A percentile compares a stretch with the other conserved stretches of the same genome.
Evolutionary conservation across 2,329 filamentous ascomycete species (phyloP).

Genomic region (Aureobasidium musti): DNA sequence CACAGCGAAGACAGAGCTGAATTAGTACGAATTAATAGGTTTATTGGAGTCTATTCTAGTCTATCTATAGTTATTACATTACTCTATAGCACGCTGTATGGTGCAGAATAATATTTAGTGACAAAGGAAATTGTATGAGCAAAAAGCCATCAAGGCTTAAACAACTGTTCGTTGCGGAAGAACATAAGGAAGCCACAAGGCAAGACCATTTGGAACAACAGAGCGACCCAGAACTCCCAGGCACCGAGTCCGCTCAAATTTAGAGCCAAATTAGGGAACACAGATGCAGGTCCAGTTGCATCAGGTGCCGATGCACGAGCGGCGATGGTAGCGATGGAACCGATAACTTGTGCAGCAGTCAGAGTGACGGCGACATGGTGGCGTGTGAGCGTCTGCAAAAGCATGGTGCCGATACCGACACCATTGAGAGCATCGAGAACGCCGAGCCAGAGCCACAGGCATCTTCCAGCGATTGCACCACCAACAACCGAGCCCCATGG

Average conservation of each 20-base stretch:
- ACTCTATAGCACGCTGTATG: background rate
- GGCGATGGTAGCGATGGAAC: constrained; percentile 63
- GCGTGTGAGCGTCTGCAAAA: constrained; percentile 61
- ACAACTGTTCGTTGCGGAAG: constrained; percentile 61
- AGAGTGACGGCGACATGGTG: constrained; percentile 65
- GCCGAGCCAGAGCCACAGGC: constrained; percentile 67
- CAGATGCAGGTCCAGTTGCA: constrained; percentile 60
- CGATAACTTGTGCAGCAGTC: constrained; percentile 62
- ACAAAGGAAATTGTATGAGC: background rate
- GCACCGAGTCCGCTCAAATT: constrained; percentile 48
- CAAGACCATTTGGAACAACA: constrained; percentile 60
- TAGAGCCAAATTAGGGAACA: constrained; percentile 64
- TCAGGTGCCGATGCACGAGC: constrained; percentile 63
- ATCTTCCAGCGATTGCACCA: constrained; percentile 58
- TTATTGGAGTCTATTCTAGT: background rate
- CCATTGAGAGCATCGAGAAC: constrained; percentile 65
- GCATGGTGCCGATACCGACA: constrained; percentile 67
- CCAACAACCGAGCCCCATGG: constrained; percentile 61
- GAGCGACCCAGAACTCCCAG: constrained; percentile 56
- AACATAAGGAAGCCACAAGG: constrained; percentile 60
- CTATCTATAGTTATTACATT: background rate
- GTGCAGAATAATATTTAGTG: background rate
- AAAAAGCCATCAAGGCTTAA: constrained; percentile 48
- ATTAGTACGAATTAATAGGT: too few species aligned
- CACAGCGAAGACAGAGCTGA: too few species aligned